These are phyloP conservation scores for Verticillium albo-atrum DNA, from an alignment of 2,329 filamentous ascomycete species.

Conservation along the genomic window DNA sequence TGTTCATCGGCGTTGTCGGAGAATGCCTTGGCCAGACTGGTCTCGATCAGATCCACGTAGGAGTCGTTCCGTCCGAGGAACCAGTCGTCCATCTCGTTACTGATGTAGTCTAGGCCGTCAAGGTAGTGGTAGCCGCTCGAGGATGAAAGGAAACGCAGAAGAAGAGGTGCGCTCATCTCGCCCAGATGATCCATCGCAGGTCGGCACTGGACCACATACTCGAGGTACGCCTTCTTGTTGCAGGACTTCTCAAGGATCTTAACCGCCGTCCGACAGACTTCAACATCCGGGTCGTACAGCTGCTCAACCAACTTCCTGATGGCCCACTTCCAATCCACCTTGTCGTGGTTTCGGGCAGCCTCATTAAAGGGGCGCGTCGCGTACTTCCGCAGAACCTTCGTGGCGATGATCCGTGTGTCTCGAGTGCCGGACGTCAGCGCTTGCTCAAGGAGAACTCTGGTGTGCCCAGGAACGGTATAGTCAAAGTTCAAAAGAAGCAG, in stretches of 20 bases:
- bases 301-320: conserved; percentile 97
- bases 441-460: conserved; percentile 88
- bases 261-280: conserved; percentile 92
- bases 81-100: conserved; percentile 99
- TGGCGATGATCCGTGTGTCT: conserved; percentile 85
- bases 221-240: conserved; percentile 83
- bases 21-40: conserved; percentile 86
- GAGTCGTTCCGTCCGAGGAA: conserved; percentile 92
- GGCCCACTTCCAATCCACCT: conserved; percentile 81
- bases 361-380: conserved; percentile 51
- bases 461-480: conserved; percentile 83
- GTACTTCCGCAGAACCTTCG: conserved; percentile 82
- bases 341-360: conserved; percentile 24
- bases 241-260: conserved; percentile 97
- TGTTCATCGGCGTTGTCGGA: conserved; percentile 58
- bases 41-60: conserved; percentile 93
- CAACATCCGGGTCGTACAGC: conserved; percentile 93
- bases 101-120: conserved; percentile 96
- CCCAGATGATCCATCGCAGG: conserved; percentile 92
- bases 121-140: conserved; percentile 97
- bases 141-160: conserved; percentile 89
- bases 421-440: conserved; percentile 89
- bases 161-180: conserved; percentile 89
- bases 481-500: conserved; percentile 87
- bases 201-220: conserved; percentile 94